Conservation (phyloP, 73 alveolate genomes). For the Urostyla sp. region DNA sequence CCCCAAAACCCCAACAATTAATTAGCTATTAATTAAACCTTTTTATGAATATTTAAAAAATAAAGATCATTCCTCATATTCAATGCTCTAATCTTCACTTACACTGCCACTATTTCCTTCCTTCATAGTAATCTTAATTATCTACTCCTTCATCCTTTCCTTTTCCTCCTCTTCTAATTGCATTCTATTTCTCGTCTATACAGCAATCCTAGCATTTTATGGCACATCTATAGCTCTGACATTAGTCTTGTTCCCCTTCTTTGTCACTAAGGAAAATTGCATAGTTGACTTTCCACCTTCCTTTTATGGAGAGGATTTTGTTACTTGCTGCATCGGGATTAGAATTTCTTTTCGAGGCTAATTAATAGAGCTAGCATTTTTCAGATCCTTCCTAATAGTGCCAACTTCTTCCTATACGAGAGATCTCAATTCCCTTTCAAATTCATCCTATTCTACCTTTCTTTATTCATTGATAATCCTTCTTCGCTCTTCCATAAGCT, state of each 20-base stretch:
- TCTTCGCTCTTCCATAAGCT: not conserved
- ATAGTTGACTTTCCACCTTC: not conserved
- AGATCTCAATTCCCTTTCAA: conserved; percentile 44
- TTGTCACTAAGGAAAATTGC: conserved; percentile 47
- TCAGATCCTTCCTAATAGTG: conserved; percentile 8
- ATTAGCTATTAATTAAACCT: too few relatives aligned
- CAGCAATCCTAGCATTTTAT: conserved; percentile 20
- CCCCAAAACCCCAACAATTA: too few relatives aligned
- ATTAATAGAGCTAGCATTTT: too few relatives aligned
- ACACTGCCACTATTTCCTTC: not conserved
- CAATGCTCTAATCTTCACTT: not conserved
- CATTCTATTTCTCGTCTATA: conserved; percentile 26
- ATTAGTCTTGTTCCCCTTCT: conserved; percentile 56
- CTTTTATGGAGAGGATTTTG: not conserved
- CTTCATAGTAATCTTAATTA: conserved; percentile 42
- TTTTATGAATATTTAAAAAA: too few relatives aligned
- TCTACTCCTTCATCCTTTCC: conserved; percentile 43
- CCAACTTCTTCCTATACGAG: conserved; percentile 37
- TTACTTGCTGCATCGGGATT: conserved; percentile 20
- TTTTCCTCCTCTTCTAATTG: conserved; percentile 59
- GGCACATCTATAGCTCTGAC: conserved; percentile 50
- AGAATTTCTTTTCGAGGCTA: conserved; percentile 32
- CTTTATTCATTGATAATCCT: conserved; percentile 14
- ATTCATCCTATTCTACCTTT: conserved; percentile 3
- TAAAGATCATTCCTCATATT: not conserved